Conservation (phyloP, 108 stramenopile genomes). For the Fragilariopsis cylindrus region DNA sequence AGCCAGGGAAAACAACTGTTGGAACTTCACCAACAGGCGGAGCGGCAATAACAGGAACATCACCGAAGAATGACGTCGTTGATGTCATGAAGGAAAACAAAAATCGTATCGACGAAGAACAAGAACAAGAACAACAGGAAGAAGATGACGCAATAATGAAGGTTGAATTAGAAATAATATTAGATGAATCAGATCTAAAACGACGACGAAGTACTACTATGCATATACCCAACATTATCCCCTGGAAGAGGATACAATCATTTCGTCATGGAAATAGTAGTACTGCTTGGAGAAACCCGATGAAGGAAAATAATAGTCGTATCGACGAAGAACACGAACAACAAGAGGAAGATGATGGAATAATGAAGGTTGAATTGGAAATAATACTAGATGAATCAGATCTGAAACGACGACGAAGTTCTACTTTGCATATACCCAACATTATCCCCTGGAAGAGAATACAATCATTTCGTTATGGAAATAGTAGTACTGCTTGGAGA, state of each 20-base stretch:
- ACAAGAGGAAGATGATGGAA: no score
- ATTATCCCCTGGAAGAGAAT: slow-evolving; percentile 2
- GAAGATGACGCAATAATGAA: no score
- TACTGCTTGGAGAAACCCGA: no score
- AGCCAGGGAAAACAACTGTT: no score
- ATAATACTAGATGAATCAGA: neutral
- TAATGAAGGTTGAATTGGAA: neutral
- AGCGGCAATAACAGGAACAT: no score
- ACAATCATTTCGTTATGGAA: neutral
- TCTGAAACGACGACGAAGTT: neutral
- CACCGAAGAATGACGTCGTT: no score
- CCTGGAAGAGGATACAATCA: slow-evolving; percentile 3
- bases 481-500: no score
- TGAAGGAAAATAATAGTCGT: no score
- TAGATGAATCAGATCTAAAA: neutral
- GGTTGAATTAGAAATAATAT: slow-evolving; percentile 3
- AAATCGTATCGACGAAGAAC: neutral
- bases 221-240: neutral
- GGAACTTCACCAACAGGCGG: no score
- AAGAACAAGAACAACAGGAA: neutral
- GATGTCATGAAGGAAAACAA: neutral
- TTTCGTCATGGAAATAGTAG: neutral
- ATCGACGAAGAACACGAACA: no score
- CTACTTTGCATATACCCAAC: neutral
- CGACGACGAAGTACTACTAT: neutral